Evolutionary conservation across 108 stramenopile species (phyloP).

Genomic region (Cyclostephanos tholiformis): DNA sequence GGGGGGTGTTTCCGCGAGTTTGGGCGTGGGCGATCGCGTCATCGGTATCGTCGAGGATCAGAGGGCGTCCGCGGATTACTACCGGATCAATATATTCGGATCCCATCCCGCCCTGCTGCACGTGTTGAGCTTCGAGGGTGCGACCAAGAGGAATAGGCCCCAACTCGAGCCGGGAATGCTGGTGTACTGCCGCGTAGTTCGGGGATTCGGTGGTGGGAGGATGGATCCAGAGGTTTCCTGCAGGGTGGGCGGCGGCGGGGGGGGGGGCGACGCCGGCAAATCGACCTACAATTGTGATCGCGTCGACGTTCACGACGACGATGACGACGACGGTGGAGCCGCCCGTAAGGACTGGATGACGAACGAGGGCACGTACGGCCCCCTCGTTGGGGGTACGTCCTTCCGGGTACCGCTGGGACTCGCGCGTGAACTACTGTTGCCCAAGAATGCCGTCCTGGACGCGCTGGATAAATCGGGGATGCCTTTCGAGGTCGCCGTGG

Average conservation of each 20-base stretch:
- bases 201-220: constrained; percentile 28
- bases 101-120: constrained; percentile 67
- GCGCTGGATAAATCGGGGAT: constrained; percentile 56
- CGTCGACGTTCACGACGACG: constrained; percentile 12
- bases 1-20: background rate
- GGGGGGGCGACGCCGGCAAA: constrained; percentile 3
- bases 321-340: constrained; percentile 65
- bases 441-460: constrained; percentile 61
- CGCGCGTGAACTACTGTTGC: constrained; percentile 70
- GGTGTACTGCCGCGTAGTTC: constrained; percentile 69
- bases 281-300: constrained; percentile 13
- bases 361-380: constrained; percentile 81
- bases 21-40: constrained; percentile 70
- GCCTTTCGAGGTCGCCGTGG: constrained; percentile 78
- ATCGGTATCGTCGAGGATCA: constrained; percentile 85
- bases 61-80: constrained; percentile 70
- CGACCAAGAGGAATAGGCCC: constrained; percentile 85
- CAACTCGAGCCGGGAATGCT: constrained; percentile 64
- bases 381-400: constrained; percentile 69
- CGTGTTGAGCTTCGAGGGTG: constrained; percentile 77
- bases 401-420: constrained; percentile 67
- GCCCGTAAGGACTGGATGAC: constrained; percentile 87
- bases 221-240: constrained; percentile 78
- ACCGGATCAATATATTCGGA: constrained; percentile 78
- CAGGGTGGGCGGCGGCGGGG: constrained; percentile 55